A percentile compares a stretch with the other conserved stretches of the same genome.
Evolutionary conservation across 306 rosid genomes (phyloP).

Genomic region (Mimosa bimucronata): DNA sequence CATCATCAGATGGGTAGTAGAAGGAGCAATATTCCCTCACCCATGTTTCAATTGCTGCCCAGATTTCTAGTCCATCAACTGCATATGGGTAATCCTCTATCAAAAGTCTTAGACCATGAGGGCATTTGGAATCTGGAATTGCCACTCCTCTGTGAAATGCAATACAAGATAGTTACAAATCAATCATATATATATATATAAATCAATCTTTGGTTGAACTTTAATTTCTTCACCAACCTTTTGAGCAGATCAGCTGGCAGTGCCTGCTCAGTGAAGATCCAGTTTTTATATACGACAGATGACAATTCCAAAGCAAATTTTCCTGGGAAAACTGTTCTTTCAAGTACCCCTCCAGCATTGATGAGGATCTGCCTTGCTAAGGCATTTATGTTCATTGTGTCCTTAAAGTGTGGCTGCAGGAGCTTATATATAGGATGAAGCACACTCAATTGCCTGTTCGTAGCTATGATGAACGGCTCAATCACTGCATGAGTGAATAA

Average conservation of each 20-base stretch:
- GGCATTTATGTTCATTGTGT: slow-evolving; percentile 93
- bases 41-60: slow-evolving; percentile 87
- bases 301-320: slow-evolving; percentile 87
- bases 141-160: slow-evolving; percentile 78
- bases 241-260: slow-evolving; percentile 78
- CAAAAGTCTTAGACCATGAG: slow-evolving; percentile 72
- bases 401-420: slow-evolving; percentile 81
- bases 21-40: slow-evolving; percentile 67
- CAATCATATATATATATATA: background rate
- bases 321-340: slow-evolving; percentile 88
- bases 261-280: slow-evolving; percentile 86
- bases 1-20: slow-evolving; percentile 63
- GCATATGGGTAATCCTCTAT: slow-evolving; percentile 92
- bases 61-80: slow-evolving; percentile 83
- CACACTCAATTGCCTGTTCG: slow-evolving; percentile 79
- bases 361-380: slow-evolving; percentile 88
- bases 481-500: slow-evolving; percentile 88
- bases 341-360: slow-evolving; percentile 88
- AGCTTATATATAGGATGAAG: slow-evolving; percentile 88
- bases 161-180: slow-evolving; percentile 13
- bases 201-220: slow-evolving; percentile 2
- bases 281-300: slow-evolving; percentile 60
- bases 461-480: slow-evolving; percentile 88
- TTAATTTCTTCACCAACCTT: slow-evolving; percentile 54
- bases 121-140: slow-evolving; percentile 54